Conservation (phyloP, 2,329 filamentous ascomycete species). For the Botrytis galanthina region DNA sequence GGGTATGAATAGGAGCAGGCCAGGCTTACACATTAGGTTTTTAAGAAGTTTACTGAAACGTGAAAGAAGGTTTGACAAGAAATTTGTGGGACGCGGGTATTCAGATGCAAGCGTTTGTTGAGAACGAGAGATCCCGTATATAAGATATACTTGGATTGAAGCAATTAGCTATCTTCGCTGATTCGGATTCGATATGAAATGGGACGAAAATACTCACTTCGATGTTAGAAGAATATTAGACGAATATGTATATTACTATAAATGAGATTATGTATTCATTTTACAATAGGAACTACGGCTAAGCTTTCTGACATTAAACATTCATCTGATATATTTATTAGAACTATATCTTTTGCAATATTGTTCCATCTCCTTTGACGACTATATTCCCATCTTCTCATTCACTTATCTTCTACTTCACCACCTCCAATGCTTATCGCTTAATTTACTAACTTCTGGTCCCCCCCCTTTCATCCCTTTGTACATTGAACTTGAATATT, state of each 20-base stretch:
- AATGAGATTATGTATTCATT: background rate
- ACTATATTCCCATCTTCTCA: background rate
- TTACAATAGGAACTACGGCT: background rate
- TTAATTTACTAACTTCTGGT: background rate
- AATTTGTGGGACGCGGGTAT: background rate
- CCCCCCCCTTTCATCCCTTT: background rate
- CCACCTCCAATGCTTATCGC: background rate
- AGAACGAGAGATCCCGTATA: background rate
- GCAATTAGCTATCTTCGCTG: background rate
- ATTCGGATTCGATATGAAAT: background rate
- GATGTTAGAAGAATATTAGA: background rate
- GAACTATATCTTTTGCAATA: background rate
- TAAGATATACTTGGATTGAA: background rate
- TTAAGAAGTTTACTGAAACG: background rate
- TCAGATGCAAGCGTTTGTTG: background rate
- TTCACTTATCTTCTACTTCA: background rate
- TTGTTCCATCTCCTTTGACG: background rate
- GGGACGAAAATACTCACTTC: background rate
- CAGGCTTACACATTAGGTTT: background rate
- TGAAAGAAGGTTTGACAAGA: background rate
- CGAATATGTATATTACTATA: background rate
- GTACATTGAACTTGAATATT: background rate
- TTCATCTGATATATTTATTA: background rate
- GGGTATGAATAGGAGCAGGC: background rate
- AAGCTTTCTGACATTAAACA: background rate